A percentile compares a stretch with the other conserved stretches of the same genome.
Evolutionary conservation across 495 filamentous ascomycete genomes (phyloP).

Genomic region (Daldinia loculata): DNA sequence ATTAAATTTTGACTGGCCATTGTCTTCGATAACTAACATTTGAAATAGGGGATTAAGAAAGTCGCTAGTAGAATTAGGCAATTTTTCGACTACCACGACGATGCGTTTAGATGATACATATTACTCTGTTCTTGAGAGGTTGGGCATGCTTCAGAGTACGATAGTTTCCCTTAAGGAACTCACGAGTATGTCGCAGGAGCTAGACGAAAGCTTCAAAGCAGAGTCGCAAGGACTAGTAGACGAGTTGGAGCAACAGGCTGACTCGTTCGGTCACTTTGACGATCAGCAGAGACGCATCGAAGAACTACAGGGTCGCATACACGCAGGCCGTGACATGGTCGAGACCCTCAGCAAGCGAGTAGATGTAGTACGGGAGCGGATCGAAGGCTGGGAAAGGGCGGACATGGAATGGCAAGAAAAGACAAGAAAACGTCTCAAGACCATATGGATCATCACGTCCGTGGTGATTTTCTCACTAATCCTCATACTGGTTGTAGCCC

Average conservation of each 20-base stretch:
- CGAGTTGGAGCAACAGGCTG: conserved; percentile 72
- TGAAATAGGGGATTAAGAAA: conserved; percentile 51
- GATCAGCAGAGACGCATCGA: conserved; percentile 74
- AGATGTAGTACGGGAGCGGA: conserved; percentile 67
- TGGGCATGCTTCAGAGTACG: conserved; percentile 72
- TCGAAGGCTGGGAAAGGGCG: conserved; percentile 75
- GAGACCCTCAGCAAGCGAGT: conserved; percentile 71
- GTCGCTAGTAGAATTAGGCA: conserved; percentile 54
- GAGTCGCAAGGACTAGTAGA: conserved; percentile 67
- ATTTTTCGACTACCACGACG: conserved; percentile 65
- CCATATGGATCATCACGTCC: conserved; percentile 66
- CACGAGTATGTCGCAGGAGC: conserved; percentile 64
- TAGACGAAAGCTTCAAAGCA: conserved; percentile 68
- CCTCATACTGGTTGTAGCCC: conserved; percentile 51
- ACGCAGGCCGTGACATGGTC: conserved; percentile 68
- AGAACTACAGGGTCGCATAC: conserved; percentile 71
- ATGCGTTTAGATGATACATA: conserved; percentile 85
- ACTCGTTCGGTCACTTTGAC: conserved; percentile 72
- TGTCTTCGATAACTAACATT: conserved; percentile 25
- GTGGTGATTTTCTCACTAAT: conserved; percentile 57
- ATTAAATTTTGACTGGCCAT: background rate
- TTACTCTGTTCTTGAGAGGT: conserved; percentile 81
- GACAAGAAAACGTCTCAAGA: conserved; percentile 67
- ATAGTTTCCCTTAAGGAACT: conserved; percentile 76
- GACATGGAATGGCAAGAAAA: conserved; percentile 78